Evolutionary conservation across 2,329 filamentous ascomycete genomes (phyloP).

Genomic region (Aspergillus luchuensis): DNA sequence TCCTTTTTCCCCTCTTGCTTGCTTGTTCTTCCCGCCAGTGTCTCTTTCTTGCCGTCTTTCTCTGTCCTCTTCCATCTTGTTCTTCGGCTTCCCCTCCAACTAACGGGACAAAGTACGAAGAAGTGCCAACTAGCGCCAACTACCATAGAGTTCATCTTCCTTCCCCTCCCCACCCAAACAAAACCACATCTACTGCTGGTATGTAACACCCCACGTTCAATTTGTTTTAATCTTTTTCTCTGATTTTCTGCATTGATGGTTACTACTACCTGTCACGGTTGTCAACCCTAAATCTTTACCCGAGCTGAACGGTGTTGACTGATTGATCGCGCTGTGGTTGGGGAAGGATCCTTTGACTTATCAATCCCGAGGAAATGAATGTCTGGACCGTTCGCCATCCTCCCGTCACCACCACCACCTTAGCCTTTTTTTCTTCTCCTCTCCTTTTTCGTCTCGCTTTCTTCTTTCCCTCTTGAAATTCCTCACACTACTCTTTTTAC

Average conservation of each 20-base stretch:
- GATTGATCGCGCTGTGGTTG: neutral
- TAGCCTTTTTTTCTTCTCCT: neutral
- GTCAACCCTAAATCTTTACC: neutral
- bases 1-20: constrained; percentile 1
- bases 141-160: neutral
- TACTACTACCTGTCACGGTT: too few species aligned
- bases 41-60: neutral
- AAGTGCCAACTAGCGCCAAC: neutral
- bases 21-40: neutral
- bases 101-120: too few species aligned
- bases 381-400: neutral
- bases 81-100: too few species aligned
- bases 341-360: neutral
- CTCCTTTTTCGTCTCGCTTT: neutral
- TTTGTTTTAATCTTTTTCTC: neutral
- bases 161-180: too few species aligned
- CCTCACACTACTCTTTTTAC: too few species aligned
- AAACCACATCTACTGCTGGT: too few species aligned
- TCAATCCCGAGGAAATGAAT: neutral
- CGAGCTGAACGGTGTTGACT: neutral
- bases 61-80: neutral
- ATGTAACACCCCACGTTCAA: neutral
- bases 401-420: neutral
- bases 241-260: neutral
- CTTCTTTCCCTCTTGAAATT: neutral